Conservation (phyloP, 371 early-diverging fungal species). For the Smittium mucronatum region DNA sequence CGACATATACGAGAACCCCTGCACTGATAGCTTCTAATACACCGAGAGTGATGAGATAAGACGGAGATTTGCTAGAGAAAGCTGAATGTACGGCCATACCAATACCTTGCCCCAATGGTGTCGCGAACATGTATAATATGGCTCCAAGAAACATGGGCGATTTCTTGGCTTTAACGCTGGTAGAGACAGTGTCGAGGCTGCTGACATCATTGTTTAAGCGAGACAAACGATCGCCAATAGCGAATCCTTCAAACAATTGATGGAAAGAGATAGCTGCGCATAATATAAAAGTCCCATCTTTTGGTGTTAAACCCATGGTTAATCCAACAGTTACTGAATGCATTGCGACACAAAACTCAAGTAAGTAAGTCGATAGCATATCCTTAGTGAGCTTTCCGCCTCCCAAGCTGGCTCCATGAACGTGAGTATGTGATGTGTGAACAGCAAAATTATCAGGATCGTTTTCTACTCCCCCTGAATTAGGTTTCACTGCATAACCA, state of each 20-base stretch:
- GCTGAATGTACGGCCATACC: conserved; percentile 51
- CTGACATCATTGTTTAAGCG: not conserved
- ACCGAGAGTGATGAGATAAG: conserved; percentile 51
- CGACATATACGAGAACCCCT: conserved; percentile 67
- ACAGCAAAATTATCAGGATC: conserved; percentile 10
- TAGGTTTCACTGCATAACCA: conserved; percentile 8
- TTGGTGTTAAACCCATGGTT: conserved; percentile 52
- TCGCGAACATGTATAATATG: conserved; percentile 40
- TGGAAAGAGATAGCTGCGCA: conserved; percentile 75
- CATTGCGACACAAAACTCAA: conserved; percentile 72
- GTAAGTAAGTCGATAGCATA: conserved; percentile 31
- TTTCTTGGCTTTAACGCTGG: not conserved
- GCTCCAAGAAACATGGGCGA: conserved; percentile 14
- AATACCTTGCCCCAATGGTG: conserved; percentile 64
- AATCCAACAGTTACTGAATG: conserved; percentile 83
- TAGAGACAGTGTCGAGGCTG: not conserved
- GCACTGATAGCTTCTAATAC: conserved; percentile 61
- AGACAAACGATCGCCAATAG: conserved; percentile 43
- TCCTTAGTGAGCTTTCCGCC: too few species aligned
- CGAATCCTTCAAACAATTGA: conserved; percentile 59
- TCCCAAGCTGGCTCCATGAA: conserved; percentile 24
- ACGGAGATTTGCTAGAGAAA: conserved; percentile 41
- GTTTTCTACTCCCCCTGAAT: not conserved
- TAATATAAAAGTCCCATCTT: conserved; percentile 49
- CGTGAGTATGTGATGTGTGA: conserved; percentile 36